Evolutionary conservation across 2,329 filamentous ascomycete genomes (phyloP).

Genomic region (Mycocentrospora acerina): DNA sequence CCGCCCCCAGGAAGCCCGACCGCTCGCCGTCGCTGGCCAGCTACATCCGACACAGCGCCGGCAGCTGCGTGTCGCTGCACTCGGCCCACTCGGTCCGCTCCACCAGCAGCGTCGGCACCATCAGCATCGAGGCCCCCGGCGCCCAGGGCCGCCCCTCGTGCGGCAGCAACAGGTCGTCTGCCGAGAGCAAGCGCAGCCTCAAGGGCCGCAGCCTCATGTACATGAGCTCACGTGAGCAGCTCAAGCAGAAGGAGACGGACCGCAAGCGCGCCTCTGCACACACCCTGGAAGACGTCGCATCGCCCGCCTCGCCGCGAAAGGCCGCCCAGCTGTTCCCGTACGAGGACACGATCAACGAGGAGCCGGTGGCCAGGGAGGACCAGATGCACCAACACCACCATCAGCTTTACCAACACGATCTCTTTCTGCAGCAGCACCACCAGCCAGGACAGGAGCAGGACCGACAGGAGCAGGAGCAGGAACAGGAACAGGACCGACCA

Average conservation of each 20-base stretch:
- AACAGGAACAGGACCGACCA: too few species aligned
- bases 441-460: too few species aligned
- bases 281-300: conserved; percentile 45
- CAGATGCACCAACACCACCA: too few species aligned
- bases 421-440: too few species aligned
- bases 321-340: conserved; percentile 30
- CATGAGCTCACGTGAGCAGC: conserved; percentile 70
- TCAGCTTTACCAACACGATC: too few species aligned
- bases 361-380: conserved; percentile 26
- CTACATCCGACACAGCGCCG: conserved; percentile 53
- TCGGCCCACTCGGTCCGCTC: conserved; percentile 39
- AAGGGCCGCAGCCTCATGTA: conserved; percentile 64
- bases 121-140: conserved; percentile 41
- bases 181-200: conserved; percentile 38
- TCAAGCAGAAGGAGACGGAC: conserved; percentile 64
- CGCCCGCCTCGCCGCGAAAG: conserved; percentile 25
- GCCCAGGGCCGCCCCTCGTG: conserved; percentile 26
- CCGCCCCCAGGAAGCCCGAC: conserved; percentile 53
- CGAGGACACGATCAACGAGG: conserved; percentile 42
- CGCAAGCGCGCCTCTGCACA: conserved; percentile 56
- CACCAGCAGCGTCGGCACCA: conserved; percentile 43
- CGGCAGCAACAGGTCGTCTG: conserved; percentile 36
- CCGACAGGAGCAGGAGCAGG: too few species aligned
- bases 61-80: conserved; percentile 39
- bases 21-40: conserved; percentile 55